Percentiles rank a stretch among this genome's conserved stretches.
phyloP scores from a whole-genome alignment of 345 rosid species.

The Psidium friedrichsthalianum region DNA sequence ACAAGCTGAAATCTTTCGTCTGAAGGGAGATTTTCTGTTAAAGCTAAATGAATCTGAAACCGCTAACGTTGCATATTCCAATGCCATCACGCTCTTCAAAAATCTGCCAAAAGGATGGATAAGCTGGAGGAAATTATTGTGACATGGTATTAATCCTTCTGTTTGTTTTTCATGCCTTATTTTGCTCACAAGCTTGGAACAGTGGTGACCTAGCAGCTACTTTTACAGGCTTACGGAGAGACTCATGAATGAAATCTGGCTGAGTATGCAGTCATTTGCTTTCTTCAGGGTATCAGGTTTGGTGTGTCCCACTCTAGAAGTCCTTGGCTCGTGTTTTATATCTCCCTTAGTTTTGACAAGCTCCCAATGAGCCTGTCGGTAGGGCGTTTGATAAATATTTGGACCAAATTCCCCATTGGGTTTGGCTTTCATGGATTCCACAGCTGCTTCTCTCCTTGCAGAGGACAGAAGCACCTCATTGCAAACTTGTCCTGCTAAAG shows the following conservation, averaged over 20 bases:
- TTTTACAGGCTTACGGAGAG: conserved; percentile 71
- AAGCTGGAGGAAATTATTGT: conserved; percentile 98
- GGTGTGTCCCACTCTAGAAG: conserved; percentile 93
- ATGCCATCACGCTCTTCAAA: conserved; percentile 77
- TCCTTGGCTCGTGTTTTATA: conserved; percentile 90
- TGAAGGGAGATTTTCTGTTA: conserved; percentile 73
- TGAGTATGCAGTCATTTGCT: conserved; percentile 96
- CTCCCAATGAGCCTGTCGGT: conserved; percentile 83
- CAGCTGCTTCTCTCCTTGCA: conserved; percentile 94
- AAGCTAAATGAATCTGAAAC: conserved; percentile 68
- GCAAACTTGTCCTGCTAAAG: conserved; percentile 90
- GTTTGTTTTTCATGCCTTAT: background rate
- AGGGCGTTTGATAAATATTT: conserved; percentile 87
- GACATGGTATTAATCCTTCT: conserved; percentile 57
- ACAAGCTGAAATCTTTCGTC: conserved; percentile 84
- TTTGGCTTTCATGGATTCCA: conserved; percentile 99
- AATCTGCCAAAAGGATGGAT: conserved; percentile 98
- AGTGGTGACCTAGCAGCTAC: background rate
- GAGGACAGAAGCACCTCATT: conserved; percentile 96
- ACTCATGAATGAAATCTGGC: conserved; percentile 86
- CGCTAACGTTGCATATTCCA: conserved; percentile 80
- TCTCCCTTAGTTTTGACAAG: conserved; percentile 95
- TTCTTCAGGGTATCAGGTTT: conserved; percentile 96
- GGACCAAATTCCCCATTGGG: conserved; percentile 97
- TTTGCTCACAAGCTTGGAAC: background rate